Evolutionary conservation across 2,329 filamentous ascomycete genomes (phyloP).

Genomic region (Microdochium trichocladiopsis): DNA sequence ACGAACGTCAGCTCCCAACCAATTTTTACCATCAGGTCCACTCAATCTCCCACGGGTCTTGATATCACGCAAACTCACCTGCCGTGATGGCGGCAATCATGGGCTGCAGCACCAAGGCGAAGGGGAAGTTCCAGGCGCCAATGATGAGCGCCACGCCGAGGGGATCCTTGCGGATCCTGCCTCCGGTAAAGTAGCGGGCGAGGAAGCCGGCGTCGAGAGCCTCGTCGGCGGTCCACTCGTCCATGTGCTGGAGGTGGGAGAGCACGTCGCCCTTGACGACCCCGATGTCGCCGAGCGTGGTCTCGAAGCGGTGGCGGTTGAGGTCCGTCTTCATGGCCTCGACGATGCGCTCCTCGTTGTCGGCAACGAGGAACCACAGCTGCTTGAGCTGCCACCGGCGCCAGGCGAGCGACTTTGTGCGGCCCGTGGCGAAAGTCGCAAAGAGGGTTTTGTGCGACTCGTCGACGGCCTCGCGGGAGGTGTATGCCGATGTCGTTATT

Average conservation of each 20-base stretch:
- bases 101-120: slow-evolving; percentile 28
- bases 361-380: slow-evolving; percentile 31
- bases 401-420: slow-evolving; percentile 28
- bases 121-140: slow-evolving; percentile 38
- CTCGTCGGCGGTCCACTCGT: slow-evolving; percentile 30
- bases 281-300: slow-evolving; percentile 19
- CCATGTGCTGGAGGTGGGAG: slow-evolving; percentile 26
- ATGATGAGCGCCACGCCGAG: slow-evolving; percentile 35
- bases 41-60: no score
- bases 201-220: slow-evolving; percentile 15
- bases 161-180: slow-evolving; percentile 32
- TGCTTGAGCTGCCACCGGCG: slow-evolving; percentile 33
- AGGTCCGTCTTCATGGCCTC: slow-evolving; percentile 26
- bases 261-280: slow-evolving; percentile 26
- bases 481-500: no score
- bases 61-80: slow-evolving; percentile 15
- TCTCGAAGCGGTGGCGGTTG: slow-evolving; percentile 24
- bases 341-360: slow-evolving; percentile 24
- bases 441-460: background rate
- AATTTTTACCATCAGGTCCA: no score
- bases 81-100: slow-evolving; percentile 34
- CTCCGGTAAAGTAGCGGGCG: slow-evolving; percentile 19
- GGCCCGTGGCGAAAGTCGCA: slow-evolving; percentile 18
- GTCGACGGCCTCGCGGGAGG: background rate
- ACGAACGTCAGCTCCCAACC: no score